Evolutionary conservation across 2,329 filamentous ascomycete species (phyloP), one percentile per base, ranked within the genome.

Genomic region (Microsporum audouinii): DNA sequence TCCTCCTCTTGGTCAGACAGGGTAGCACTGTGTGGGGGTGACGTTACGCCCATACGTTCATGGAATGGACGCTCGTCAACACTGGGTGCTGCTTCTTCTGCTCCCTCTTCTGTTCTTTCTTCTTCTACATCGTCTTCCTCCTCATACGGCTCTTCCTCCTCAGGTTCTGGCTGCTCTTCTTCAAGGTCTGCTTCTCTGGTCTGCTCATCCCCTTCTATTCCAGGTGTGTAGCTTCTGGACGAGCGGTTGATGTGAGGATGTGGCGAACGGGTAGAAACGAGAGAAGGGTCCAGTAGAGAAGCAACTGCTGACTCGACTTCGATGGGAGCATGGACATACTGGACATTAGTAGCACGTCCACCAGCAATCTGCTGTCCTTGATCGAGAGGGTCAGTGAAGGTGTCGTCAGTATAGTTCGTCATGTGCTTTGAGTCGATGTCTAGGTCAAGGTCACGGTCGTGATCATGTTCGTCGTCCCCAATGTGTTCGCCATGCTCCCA

Each of bases 281-380:
- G 82, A 1, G 90, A 95, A 0, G 90, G 92, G 17, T 91, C 89
- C 67, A 94, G 87, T 5, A 97, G 78, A 14, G 91, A 96, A 5
- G 92, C 92, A 8, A 97, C 91, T 7, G 88, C 88, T 12, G 91
- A 96, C 73, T 96, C 91, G 0, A 95, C 85, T 1, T 83, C 89
- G 38, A 85, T 70, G 1, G 83, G 84, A 1, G 84, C 85, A 67
- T 91, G 85, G 2, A 95, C 81, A 69, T 90, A 87, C 66, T 89
- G 81, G 1, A 90, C 87, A 66, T 89, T 95, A 8, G 85, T 85
- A 47, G 82, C 88, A 55, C 83, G 83, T 31, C 82, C 87, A 23
- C 82, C 84, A 34, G 82, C 84, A 31, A 96, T 84, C 61, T 88
- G 83, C 67, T 89, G 88, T 36, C 85, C 86, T 27, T 84, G 80